These are phyloP conservation scores for Cyclocybe cylindracea DNA, from an alignment of 768 basidiomycete species.

Conservation along the genomic window DNA sequence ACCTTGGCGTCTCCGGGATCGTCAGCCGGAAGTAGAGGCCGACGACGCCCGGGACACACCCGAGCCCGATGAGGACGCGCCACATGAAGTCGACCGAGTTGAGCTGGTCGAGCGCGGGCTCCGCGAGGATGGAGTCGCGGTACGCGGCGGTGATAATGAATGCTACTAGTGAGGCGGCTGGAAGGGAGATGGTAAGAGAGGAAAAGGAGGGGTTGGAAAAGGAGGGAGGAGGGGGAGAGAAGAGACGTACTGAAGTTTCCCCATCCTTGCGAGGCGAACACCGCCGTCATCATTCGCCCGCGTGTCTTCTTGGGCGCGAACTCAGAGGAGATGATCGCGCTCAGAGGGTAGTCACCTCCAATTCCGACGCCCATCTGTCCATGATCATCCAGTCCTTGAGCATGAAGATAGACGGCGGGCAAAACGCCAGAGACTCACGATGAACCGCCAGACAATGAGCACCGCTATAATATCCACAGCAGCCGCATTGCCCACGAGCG, in stretches of 20 bases:
- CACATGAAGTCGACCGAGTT: slow-evolving; percentile 73
- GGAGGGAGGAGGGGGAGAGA: neutral
- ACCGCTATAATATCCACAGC: slow-evolving; percentile 75
- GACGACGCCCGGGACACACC: slow-evolving; percentile 76
- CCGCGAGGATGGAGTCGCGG: slow-evolving; percentile 54
- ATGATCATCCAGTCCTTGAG: neutral
- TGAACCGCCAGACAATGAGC: slow-evolving; percentile 82
- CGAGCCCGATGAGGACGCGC: slow-evolving; percentile 88
- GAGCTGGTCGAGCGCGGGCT: slow-evolving; percentile 34
- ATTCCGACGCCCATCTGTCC: slow-evolving; percentile 76
- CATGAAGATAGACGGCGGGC: neutral
- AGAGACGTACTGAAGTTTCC: slow-evolving; percentile 66
- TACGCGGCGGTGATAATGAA: slow-evolving; percentile 66
- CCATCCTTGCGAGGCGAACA: slow-evolving; percentile 87
- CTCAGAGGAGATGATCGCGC: slow-evolving; percentile 86
- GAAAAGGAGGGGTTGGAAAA: neutral
- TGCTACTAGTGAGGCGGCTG: slow-evolving; percentile 68
- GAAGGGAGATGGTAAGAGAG: neutral
- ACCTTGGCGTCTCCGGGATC: slow-evolving; percentile 89
- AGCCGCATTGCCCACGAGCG: slow-evolving; percentile 66
- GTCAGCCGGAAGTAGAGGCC: slow-evolving; percentile 93
- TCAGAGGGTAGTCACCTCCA: slow-evolving; percentile 87
- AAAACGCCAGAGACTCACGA: slow-evolving; percentile 34
- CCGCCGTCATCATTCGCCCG: slow-evolving; percentile 87
- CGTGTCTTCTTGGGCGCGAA: slow-evolving; percentile 78